Conservation (phyloP, 768 basidiomycete genomes). For the Exidia glandulosa region DNA sequence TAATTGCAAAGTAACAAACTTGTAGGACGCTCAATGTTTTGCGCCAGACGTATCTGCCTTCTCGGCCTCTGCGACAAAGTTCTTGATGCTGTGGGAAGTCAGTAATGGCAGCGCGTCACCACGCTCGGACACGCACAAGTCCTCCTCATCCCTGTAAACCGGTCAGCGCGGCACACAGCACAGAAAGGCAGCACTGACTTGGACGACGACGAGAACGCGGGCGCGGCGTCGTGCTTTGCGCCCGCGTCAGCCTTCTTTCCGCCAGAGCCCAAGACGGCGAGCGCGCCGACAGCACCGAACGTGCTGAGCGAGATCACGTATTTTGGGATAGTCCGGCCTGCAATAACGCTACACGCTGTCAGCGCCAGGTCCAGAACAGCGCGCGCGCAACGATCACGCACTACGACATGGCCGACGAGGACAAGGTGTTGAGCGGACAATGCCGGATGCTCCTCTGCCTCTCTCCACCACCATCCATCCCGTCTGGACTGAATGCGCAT, state of each 20-base stretch:
- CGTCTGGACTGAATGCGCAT: no score
- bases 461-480: neutral
- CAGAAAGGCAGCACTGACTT: neutral
- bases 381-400: neutral
- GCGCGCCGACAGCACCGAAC: neutral
- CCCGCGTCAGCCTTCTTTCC: neutral
- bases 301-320: neutral
- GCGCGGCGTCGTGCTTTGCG: neutral
- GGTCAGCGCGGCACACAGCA: neutral
- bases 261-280: neutral
- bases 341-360: neutral
- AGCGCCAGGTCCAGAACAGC: neutral
- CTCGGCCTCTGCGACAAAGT: conserved; percentile 75
- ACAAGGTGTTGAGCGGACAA: no score
- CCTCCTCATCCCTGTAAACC: conserved; percentile 61
- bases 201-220: neutral
- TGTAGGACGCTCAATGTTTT: conserved; percentile 42
- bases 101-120: conserved; percentile 26
- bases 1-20: no score
- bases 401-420: neutral
- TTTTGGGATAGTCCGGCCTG: neutral
- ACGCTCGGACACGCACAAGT: conserved; percentile 42
- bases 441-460: no score
- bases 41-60: conserved; percentile 54
- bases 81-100: conserved; percentile 47